A percentile compares a stretch with the other conserved stretches of the same genome.
Conservation (phyloP, 768 basidiomycete species). For the Tubosaeta brunneosetosa region DNA sequence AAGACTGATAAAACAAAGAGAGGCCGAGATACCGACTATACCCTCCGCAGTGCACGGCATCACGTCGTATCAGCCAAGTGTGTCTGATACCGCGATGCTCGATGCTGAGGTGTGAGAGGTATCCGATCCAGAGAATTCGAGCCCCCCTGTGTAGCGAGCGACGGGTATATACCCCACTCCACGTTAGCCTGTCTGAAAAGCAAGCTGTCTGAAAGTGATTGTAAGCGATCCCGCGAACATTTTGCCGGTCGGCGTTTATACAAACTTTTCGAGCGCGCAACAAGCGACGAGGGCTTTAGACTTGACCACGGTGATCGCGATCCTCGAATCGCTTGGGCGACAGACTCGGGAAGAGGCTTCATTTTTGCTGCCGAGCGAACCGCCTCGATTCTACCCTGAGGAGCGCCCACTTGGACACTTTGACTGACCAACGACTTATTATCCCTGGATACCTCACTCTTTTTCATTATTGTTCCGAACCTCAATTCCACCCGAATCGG, state of each 20-base stretch:
- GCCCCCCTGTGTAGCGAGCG: not conserved
- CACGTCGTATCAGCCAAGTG: not conserved
- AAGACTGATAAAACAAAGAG: not conserved
- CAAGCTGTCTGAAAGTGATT: not conserved
- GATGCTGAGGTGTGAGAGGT: not conserved
- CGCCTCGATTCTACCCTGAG: slow-evolving; percentile 1
- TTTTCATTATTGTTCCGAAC: not conserved
- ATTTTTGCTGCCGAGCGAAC: slow-evolving; percentile 24
- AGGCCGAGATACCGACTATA: not conserved
- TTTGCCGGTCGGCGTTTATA: slow-evolving; percentile 23
- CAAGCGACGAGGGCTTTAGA: slow-evolving; percentile 28
- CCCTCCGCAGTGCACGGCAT: not conserved
- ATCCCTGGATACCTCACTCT: too few species aligned
- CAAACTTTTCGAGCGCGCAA: slow-evolving; percentile 8
- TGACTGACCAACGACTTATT: not conserved
- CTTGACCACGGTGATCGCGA: slow-evolving; percentile 23
- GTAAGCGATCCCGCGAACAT: slow-evolving; percentile 32
- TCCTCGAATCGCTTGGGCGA: slow-evolving; percentile 27
- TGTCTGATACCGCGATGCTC: not conserved
- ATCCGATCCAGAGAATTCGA: not conserved
- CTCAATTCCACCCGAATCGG: not conserved
- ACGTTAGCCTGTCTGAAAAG: not conserved
- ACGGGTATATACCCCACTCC: not conserved
- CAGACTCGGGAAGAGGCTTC: slow-evolving; percentile 15
- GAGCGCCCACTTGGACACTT: not conserved